Evolutionary conservation across 495 filamentous ascomycete species (phyloP), one percentile per base, ranked within the genome.

Genomic region (Annulohypoxylon bovei): DNA sequence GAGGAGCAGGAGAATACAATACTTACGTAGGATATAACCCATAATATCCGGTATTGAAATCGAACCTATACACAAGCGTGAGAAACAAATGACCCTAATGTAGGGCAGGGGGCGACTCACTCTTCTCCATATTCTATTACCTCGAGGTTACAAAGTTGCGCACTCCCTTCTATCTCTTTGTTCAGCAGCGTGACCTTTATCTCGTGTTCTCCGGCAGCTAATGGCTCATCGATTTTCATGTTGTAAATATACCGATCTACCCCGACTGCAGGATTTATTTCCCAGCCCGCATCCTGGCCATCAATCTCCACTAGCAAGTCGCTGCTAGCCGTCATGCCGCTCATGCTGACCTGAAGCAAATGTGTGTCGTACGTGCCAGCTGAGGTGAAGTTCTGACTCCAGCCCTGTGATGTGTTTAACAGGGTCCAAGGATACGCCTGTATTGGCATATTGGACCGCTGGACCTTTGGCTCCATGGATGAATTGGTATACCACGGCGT

Each of bases 11-110:
- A n/a, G n/a, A n/a, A n/a, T n/a, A n/a, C n/a, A 42, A 47, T n/a
- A 65, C 73, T 72, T 39, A 75, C 73, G 73, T 75, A 0, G 73
- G 73, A 27, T 73, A 75, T 55, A 75, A 54, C 30, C 73, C 73
- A 12, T 73, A 54, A 39, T 73, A 73, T 35, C 8, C 35, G 9
- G 27, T 35, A 12, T 75, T 66, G 9, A 68, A 75, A 11, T 73
- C 52, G 18, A 75, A 75, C 40, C 73, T 75, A 33, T 5, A 32
- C 11, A 7, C 6, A 40, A 27, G 9, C 1, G 20, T 58, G 32
- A 37, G 35, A 11, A n/a, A 23, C 4, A 14, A 22, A 18, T 7
- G n/a, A 6, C 37, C 27, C 14, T 27, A 18, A 20, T 5, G 18
- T 7, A 44, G 11, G 16, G 11, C 8, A 33, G 54, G 12, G 37